These are phyloP conservation scores for Microbotryum silenes-acaulis DNA, from an alignment of 1,284 basidiomycete genomes.

Conservation along the genomic window DNA sequence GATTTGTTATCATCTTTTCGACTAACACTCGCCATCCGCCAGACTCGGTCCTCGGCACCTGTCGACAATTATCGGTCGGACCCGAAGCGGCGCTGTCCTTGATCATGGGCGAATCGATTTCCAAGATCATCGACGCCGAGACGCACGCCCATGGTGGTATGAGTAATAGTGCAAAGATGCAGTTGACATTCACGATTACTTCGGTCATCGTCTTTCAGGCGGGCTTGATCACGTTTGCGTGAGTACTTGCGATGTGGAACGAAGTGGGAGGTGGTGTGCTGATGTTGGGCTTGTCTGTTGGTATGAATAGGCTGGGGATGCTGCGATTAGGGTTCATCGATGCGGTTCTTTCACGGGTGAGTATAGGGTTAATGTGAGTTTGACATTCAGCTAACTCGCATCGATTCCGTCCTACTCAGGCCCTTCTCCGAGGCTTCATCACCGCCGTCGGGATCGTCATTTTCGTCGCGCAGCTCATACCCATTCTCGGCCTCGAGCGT, in stretches of 20 bases:
- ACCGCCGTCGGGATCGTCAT: constrained; percentile 55
- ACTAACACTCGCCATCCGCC: constrained; percentile 46
- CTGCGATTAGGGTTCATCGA: constrained; percentile 88
- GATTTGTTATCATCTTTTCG: constrained; percentile 55
- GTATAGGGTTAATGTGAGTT: neutral
- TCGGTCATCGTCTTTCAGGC: constrained; percentile 79
- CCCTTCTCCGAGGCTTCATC: constrained; percentile 75
- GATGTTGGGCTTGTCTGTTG: neutral
- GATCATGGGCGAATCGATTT: constrained; percentile 77
- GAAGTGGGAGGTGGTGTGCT: too few species aligned
- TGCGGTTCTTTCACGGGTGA: constrained; percentile 59
- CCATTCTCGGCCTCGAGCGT: constrained; percentile 40
- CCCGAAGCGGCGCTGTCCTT: constrained; percentile 83
- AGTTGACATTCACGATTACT: constrained; percentile 51
- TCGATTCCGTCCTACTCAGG: constrained; percentile 50
- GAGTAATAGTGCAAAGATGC: constrained; percentile 43
- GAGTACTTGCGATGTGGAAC: neutral
- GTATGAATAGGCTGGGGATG: constrained; percentile 54
- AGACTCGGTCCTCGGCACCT: constrained; percentile 74
- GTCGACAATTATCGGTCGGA: constrained; percentile 56
- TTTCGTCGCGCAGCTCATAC: constrained; percentile 63
- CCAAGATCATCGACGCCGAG: constrained; percentile 57
- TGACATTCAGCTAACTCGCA: neutral
- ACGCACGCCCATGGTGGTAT: constrained; percentile 47
- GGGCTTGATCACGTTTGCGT: constrained; percentile 73